Conservation (phyloP, 2,329 filamentous ascomycete species). For the Alternaria dauci region DNA sequence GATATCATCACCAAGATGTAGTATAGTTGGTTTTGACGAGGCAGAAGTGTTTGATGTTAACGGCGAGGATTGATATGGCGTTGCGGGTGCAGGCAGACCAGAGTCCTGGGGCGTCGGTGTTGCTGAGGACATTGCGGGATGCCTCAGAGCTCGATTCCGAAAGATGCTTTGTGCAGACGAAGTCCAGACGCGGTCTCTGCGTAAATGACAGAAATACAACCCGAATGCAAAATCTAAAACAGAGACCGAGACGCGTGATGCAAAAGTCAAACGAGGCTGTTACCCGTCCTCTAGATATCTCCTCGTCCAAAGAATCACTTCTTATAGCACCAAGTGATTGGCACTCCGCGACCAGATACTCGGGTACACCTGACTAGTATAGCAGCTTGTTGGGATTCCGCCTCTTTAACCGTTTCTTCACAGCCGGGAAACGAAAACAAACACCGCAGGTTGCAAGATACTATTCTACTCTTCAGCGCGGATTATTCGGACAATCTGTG, state of each 20-base stretch:
- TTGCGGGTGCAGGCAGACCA: constrained; percentile 25
- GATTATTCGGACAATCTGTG: neutral
- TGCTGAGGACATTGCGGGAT: constrained; percentile 27
- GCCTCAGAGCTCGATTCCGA: neutral
- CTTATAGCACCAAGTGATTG: neutral
- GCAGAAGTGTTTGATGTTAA: constrained; percentile 1
- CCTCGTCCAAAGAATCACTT: neutral
- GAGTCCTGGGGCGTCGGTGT: constrained; percentile 40
- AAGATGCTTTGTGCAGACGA: neutral
- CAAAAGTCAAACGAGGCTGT: neutral
- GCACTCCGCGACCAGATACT: neutral
- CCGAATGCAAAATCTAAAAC: neutral
- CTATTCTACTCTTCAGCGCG: neutral
- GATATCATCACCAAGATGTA: constrained; percentile 57
- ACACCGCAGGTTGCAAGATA: neutral
- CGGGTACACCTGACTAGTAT: neutral
- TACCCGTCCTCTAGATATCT: neutral
- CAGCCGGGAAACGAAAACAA: neutral
- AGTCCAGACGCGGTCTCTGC: neutral
- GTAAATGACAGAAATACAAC: neutral
- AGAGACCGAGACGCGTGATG: no score
- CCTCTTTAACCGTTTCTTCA: neutral
- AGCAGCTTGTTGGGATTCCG: neutral
- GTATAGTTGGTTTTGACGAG: constrained; percentile 47
- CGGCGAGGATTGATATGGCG: neutral